These are phyloP conservation scores for Blepharisma japonicum DNA, from an alignment of 73 alveolate species.

Conservation along the genomic window DNA sequence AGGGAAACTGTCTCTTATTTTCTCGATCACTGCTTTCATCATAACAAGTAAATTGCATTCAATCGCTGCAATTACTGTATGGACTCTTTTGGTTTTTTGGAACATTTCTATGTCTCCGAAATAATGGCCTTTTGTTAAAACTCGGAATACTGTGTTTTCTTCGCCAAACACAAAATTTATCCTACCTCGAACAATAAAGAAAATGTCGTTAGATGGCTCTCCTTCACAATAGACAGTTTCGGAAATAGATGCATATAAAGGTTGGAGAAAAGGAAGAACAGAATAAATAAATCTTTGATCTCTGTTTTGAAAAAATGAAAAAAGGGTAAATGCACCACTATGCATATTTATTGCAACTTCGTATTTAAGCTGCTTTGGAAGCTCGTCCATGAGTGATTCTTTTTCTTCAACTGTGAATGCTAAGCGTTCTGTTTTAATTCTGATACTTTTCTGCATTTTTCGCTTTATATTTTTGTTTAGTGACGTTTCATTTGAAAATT, in stretches of 20 bases:
- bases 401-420: constrained; percentile 17
- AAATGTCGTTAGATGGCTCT: constrained; percentile 63
- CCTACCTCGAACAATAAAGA: constrained; percentile 57
- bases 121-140: constrained; percentile 56
- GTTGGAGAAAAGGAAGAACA: neutral
- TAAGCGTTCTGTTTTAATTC: neutral
- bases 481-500: constrained; percentile 29
- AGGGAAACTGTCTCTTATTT: neutral
- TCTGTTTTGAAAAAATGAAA: constrained; percentile 50
- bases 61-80: constrained; percentile 26
- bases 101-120: constrained; percentile 69
- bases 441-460: neutral
- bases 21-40: neutral
- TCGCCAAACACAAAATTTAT: constrained; percentile 35
- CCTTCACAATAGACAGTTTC: constrained; percentile 58
- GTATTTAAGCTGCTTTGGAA: constrained; percentile 78
- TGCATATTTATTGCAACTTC: constrained; percentile 73
- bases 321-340: constrained; percentile 43
- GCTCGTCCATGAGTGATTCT: constrained; percentile 53
- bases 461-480: constrained; percentile 8
- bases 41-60: neutral
- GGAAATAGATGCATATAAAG: neutral
- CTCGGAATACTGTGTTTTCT: constrained; percentile 40
- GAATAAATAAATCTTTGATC: constrained; percentile 55
- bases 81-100: constrained; percentile 33